A percentile compares a stretch with the other conserved stretches of the same genome.
Evolutionary conservation across 2,329 filamentous ascomycete species (phyloP).

Genomic region (Aplosporella prunicola): DNA sequence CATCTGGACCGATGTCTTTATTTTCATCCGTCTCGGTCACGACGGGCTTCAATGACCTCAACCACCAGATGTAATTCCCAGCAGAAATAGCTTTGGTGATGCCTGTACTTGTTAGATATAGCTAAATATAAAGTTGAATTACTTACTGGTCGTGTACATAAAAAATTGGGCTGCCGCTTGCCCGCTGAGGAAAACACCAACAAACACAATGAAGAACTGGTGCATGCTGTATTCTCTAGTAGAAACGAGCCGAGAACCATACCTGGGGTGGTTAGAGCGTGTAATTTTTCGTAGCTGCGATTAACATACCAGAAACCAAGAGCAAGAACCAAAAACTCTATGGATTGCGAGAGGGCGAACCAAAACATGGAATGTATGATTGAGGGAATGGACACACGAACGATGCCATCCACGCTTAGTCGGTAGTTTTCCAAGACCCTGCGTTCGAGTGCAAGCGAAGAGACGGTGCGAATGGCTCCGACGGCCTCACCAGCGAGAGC

Average conservation of each 20-base stretch:
- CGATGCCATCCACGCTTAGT: conserved; percentile 45
- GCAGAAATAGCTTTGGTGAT: conserved; percentile 91
- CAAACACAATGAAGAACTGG: conserved; percentile 83
- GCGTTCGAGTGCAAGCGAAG: conserved; percentile 71
- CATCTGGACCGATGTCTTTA: conserved; percentile 20
- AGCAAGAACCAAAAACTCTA: conserved; percentile 66
- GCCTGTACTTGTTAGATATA: too few species aligned
- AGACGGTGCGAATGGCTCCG: conserved; percentile 81
- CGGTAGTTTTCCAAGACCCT: conserved; percentile 68
- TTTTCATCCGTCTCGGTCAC: conserved; percentile 30
- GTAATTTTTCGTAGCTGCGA: too few species aligned
- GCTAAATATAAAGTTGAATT: too few species aligned
- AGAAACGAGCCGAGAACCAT: conserved; percentile 68
- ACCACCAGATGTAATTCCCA: conserved; percentile 41
- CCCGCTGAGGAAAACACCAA: conserved; percentile 71
- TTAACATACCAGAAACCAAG: conserved; percentile 95
- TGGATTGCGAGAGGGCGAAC: conserved; percentile 71
- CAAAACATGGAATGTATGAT: conserved; percentile 61
- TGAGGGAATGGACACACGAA: conserved; percentile 15
- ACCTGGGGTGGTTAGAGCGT: too few species aligned
- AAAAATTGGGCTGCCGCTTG: conserved; percentile 85
- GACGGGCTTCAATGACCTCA: conserved; percentile 28
- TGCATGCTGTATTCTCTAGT: conserved; percentile 64
- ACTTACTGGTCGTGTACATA: conserved; percentile 82
- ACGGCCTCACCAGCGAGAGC: conserved; percentile 84